Base-by-base conservation (phyloP, 768 basidiomycete genomes). In the Astraeus odoratus region DNA sequence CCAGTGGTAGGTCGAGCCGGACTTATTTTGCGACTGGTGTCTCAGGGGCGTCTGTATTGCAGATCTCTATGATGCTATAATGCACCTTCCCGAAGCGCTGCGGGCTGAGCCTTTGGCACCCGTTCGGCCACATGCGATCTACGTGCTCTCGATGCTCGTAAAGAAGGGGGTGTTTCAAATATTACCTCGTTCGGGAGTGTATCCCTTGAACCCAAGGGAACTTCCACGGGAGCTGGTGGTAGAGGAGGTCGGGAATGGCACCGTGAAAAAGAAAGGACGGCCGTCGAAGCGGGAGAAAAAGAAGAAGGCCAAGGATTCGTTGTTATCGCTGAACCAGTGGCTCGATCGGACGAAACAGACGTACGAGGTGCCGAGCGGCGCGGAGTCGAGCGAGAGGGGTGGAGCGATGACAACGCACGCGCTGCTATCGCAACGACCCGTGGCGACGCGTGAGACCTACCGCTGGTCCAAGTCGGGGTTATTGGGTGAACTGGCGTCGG, bases 201-300 rank as follows among this genome's bases (percentile, higher is more conserved):
- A 66, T 20, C 65, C 83, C 0, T 66, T 76, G 56, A 79, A 76
- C 54, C 86, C 86, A 3, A 72, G 79, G n/a, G 63, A 64, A 20
- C 66, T 90, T 5, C 87, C 87, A 15, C 75, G 85, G 20, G 86
- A 88, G 52, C 64, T 78, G n/a, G 77, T 77, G 44, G 59, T 72
- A 2, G 69, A 69, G 49, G 73, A 74, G 22, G 55, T 38, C 0
- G 57, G 43, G 3, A 46, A 58, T 4, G 13, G 43, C 24, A 34
- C 40, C 13, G 27, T 23, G 22, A 80, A 73, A 60, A 76, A 77
- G 57, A 80, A 72, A 57, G 84, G 84, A 6, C 74, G 84, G 0
- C 82, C 81, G 1, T 71, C 80, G 4, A 80, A 69, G 52, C 72
- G 76, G 3, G 83, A 83, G 37, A 80, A 73, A 58, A 63, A 63